Base-by-base conservation (phyloP, 805 yeast species). In the Kazachstania psychrophila region DNA sequence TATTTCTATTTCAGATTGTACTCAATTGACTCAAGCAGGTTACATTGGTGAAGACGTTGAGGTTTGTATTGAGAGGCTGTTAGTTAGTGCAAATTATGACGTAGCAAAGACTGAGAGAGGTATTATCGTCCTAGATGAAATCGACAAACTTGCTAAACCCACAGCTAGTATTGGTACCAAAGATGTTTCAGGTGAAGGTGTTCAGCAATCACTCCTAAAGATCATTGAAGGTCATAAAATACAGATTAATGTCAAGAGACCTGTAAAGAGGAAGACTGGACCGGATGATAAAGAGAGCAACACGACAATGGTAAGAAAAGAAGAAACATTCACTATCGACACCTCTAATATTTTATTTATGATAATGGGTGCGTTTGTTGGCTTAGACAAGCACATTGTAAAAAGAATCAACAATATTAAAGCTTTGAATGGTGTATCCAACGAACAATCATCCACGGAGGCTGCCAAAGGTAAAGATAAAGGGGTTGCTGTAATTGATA, bases 21-120 rank as follows among this genome's bases (percentile, higher is more conserved):
- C 81, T 0, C 72, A 76, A 30, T 48, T 75, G 40, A 75, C 81
- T 0, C 80, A 75, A 47, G 78, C 80, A 0, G 81, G 81, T 6
- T 75, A 75, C 46, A 73, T 75, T 30, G 81, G 81, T 17, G 80
- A 75, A 41, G 80, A 75, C 52, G 76, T 73, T 13, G 79, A 75
- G 42, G 58, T 68, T 22, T 73, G 79, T 44, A 64, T 75, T 17
- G 74, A 72, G 48, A 63, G 76, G 38, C 55, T 75, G 15, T 52
- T 73, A 33, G 68, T 67, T 2, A 66, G 60, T 42, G 67, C 79
- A 3, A 69, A 68, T 29, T 71, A 65, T 44, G 74, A 74, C 45
- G 70, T 72, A 17, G 69, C 65, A 8, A 62, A 62, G 26, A 69
- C 75, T 20, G 76, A 75, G 45, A 64, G 66, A 38, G 82, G 82